Evolutionary conservation across 768 basidiomycete species (phyloP).

Genomic region (Chlorophyllum brunneum): DNA sequence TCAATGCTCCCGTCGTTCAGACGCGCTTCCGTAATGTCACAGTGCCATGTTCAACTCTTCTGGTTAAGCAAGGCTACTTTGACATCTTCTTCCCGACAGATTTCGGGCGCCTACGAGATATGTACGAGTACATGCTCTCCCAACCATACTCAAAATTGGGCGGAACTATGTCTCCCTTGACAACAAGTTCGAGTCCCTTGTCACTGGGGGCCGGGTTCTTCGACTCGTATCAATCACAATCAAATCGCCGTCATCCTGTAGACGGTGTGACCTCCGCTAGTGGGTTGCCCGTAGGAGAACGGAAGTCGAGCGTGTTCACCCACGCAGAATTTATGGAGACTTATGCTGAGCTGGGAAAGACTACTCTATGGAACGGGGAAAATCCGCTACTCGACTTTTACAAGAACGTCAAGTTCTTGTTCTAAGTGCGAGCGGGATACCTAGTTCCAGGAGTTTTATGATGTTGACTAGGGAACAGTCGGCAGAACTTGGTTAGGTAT

Average conservation of each 20-base stretch:
- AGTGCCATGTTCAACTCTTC: constrained; percentile 84
- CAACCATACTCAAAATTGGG: constrained; percentile 39
- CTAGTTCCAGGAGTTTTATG: not conserved
- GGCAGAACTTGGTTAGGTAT: not conserved
- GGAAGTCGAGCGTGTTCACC: constrained; percentile 78
- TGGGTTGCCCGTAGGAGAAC: constrained; percentile 76
- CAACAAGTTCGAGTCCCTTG: constrained; percentile 44
- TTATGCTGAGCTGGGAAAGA: constrained; percentile 73
- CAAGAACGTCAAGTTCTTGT: constrained; percentile 90
- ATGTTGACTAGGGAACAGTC: not conserved
- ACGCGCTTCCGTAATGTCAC: constrained; percentile 82
- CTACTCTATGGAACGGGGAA: constrained; percentile 74
- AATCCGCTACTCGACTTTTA: constrained; percentile 90
- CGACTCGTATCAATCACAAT: constrained; percentile 52
- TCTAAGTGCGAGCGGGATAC: constrained; percentile 35
- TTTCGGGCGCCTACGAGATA: constrained; percentile 79
- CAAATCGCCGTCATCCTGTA: constrained; percentile 54
- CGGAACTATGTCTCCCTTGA: constrained; percentile 49
- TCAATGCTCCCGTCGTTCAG: constrained; percentile 89
- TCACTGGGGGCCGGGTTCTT: constrained; percentile 65
- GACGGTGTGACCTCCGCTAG: constrained; percentile 74
- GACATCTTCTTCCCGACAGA: constrained; percentile 99
- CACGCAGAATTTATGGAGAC: constrained; percentile 88
- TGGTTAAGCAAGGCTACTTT: constrained; percentile 94
- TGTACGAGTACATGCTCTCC: constrained; percentile 83